Conservation (phyloP, 257 asterid species). For the Nicotiana otophora region DNA sequence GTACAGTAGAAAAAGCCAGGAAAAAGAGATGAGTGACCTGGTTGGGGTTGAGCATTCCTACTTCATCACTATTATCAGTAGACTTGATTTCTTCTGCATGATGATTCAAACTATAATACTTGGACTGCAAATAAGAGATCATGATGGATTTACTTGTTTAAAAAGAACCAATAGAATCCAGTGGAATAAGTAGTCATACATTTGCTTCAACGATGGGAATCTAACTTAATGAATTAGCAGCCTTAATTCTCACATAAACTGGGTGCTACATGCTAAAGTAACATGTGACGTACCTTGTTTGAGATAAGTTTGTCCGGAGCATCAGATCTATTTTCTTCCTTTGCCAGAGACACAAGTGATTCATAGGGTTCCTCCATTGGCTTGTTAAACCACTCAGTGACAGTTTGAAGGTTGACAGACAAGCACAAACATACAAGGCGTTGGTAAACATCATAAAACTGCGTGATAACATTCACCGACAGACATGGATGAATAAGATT, state of each 20-base stretch:
- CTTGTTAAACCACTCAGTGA: slow-evolving; percentile 9
- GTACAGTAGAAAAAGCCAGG: not conserved
- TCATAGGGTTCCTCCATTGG: slow-evolving; percentile 9
- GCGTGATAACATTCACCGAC: not conserved
- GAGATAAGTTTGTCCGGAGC: slow-evolving; percentile 28
- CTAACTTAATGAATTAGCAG: not conserved
- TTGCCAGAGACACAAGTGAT: slow-evolving; percentile 20
- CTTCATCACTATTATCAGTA: not conserved
- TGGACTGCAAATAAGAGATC: not conserved
- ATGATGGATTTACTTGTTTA: not conserved
- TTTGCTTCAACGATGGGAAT: not conserved
- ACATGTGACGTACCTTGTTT: slow-evolving; percentile 21
- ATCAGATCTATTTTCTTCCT: slow-evolving; percentile 26
- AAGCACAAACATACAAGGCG: slow-evolving; percentile 1
- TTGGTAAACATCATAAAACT: slow-evolving; percentile 1
- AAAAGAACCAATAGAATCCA: not conserved
- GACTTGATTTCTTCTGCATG: not conserved
- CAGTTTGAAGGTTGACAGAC: not conserved
- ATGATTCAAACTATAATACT: not conserved
- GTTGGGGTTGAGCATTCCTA: not conserved
- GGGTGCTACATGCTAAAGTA: not conserved
- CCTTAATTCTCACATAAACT: not conserved
- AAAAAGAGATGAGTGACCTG: not conserved
- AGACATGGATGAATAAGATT: slow-evolving; percentile 24
- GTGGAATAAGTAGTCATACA: no score